A percentile compares a stretch with the other conserved stretches of the same genome.
These are phyloP conservation scores for Penicillium lividum DNA, from an alignment of 495 filamentous ascomycete species.

Conservation along the genomic window DNA sequence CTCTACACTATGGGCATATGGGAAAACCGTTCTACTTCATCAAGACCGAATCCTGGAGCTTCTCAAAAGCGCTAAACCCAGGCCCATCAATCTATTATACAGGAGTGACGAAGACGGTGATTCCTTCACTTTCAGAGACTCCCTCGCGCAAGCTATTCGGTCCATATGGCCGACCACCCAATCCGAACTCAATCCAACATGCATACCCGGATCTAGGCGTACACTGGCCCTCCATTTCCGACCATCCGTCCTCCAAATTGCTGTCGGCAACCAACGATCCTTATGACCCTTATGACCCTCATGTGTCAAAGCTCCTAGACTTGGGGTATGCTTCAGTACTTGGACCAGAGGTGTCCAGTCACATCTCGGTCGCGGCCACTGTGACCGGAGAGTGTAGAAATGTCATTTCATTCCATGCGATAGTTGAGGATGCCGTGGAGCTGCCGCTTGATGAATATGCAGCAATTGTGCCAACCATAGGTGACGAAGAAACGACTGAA, in stretches of 20 bases:
- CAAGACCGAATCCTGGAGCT: conserved; percentile 57
- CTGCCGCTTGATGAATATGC: conserved; percentile 22
- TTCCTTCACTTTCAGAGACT: conserved; percentile 25
- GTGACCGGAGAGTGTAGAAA: conserved; percentile 48
- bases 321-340: conserved; percentile 42
- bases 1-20: conserved; percentile 68
- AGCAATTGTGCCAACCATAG: conserved; percentile 37
- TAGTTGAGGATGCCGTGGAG: conserved; percentile 37
- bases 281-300: conserved; percentile 37
- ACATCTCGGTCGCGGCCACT: conserved; percentile 45
- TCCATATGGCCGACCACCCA: conserved; percentile 12
- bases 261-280: conserved; percentile 22
- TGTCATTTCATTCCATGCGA: conserved; percentile 36
- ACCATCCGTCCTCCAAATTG: conserved; percentile 34
- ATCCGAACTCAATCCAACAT: conserved; percentile 27
- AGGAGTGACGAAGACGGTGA: conserved; percentile 34
- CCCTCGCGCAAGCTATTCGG: conserved; percentile 12
- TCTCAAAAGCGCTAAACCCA: conserved; percentile 42
- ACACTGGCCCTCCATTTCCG: conserved; percentile 32
- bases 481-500: conserved; percentile 46
- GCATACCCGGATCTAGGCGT: conserved; percentile 43
- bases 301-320: conserved; percentile 42
- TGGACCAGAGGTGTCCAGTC: conserved; percentile 27
- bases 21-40: conserved; percentile 57
- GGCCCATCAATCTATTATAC: conserved; percentile 33